These are phyloP conservation scores for Lithohypha guttulata DNA, from an alignment of 2,329 filamentous ascomycete genomes.

Conservation along the genomic window DNA sequence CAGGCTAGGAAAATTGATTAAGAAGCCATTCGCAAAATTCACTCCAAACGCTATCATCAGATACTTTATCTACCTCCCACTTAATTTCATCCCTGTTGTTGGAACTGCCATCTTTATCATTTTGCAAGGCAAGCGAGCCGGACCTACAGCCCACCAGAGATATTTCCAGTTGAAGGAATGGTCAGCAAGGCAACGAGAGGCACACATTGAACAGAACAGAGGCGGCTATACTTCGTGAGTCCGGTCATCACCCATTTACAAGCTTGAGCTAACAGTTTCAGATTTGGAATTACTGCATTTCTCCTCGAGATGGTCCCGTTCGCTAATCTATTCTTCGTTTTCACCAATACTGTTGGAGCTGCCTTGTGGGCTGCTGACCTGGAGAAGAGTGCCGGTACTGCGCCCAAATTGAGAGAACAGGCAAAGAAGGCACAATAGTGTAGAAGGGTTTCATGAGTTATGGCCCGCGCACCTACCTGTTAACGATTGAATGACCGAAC, in stretches of 20 bases:
- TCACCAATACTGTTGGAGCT: slow-evolving; percentile 85
- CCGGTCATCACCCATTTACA: slow-evolving; percentile 3
- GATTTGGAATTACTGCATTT: slow-evolving; percentile 65
- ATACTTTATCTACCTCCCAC: slow-evolving; percentile 74
- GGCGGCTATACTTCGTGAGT: slow-evolving; percentile 73
- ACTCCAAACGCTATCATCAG: slow-evolving; percentile 54
- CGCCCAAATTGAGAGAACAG: slow-evolving; percentile 24
- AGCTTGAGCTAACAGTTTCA: slow-evolving; percentile 17
- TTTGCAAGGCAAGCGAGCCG: slow-evolving; percentile 54
- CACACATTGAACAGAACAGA: slow-evolving; percentile 59
- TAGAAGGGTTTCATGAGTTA: too few relatives aligned
- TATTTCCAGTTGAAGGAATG: slow-evolving; percentile 91
- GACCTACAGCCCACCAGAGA: slow-evolving; percentile 47
- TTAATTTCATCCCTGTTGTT: slow-evolving; percentile 87
- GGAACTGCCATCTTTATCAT: slow-evolving; percentile 73
- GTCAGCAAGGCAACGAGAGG: slow-evolving; percentile 52
- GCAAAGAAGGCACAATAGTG: slow-evolving; percentile 25
- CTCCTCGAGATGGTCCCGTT: slow-evolving; percentile 78
- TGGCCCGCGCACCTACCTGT: too few relatives aligned
- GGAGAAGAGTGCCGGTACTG: slow-evolving; percentile 39
- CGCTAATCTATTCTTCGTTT: slow-evolving; percentile 71
- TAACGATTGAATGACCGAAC: too few relatives aligned
- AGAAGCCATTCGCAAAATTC: slow-evolving; percentile 44
- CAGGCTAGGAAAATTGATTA: slow-evolving; percentile 46
- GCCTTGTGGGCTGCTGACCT: slow-evolving; percentile 91